Evolutionary conservation across 2,329 filamentous ascomycete species (phyloP), one percentile per base, ranked within the genome.

Genomic region (Talaromyces sp.): DNA sequence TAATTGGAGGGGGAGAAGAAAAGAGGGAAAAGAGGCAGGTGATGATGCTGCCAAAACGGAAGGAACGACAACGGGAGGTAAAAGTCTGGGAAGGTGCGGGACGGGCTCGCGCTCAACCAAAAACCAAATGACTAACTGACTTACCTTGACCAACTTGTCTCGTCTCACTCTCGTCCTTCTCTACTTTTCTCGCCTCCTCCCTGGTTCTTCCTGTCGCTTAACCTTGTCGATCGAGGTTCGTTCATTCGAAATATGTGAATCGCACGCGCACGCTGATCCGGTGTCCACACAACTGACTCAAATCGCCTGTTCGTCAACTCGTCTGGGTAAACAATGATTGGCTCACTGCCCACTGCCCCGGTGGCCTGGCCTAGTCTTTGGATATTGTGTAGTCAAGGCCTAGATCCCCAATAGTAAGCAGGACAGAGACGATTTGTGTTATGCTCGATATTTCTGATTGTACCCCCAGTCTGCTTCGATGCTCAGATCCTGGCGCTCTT

Each of bases 241-340:
- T 35, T 31, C 27, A 33, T 43, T 58, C 56, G 43, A 45, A 41
- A 5, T 27, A 14, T 59, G 56, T 47, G 37, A 45, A 9, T 50
- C 22, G 48, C 37, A 45, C 22, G 35, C 45, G 45, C 43, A 24
- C 47, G 33, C 50, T 47, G 27, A 63, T 54, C 61, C 19, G 9
- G 50, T 41, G 50, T 57, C 61, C 61, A 63, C 61, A 45, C 56
- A 33, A 43, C 48, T 57, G 61, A 57, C 61, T 56, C 59, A 61
- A 61, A 39, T 50, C 39, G 50, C 50, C 52, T 45, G 37, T 43
- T 63, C 61, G 52, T 57, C 50, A 48, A 27, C 14, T 63, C 22
- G 39, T 33, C n/a, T 24, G 13, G n/a, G 39, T 13, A n/a, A 22
- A 31, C 50, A 63, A 22, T 63, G 61, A 63, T 63, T 63, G 61